Evolutionary conservation across 169 alveolate species (phyloP).

Genomic region (Plasmodium chabaudi): DNA sequence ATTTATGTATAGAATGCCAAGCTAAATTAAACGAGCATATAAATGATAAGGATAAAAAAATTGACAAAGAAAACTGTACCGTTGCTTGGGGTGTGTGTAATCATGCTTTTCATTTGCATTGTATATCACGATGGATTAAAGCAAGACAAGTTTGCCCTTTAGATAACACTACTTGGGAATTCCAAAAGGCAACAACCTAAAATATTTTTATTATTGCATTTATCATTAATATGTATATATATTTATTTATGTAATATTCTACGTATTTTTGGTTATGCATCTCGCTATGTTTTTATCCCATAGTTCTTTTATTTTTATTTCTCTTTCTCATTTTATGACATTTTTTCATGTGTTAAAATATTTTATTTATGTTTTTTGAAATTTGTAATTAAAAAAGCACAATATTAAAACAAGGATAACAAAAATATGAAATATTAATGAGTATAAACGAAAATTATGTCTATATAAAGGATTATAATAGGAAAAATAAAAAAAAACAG

Average conservation of each 20-base stretch:
- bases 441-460: background rate
- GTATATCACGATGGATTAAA: slow-evolving; percentile 98
- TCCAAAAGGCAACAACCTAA: slow-evolving; percentile 88
- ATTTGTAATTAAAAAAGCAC: background rate
- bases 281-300: background rate
- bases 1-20: slow-evolving; percentile 98
- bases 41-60: slow-evolving; percentile 71
- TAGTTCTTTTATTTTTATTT: background rate
- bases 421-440: background rate
- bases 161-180: slow-evolving; percentile 97
- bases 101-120: slow-evolving; percentile 99
- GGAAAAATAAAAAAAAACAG: no score
- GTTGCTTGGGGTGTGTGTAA: slow-evolving; percentile 99
- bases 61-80: slow-evolving; percentile 94
- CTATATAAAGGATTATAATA: background rate
- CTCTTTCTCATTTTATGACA: background rate
- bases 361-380: no score
- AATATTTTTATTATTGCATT: slow-evolving; percentile 6
- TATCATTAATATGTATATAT: background rate
- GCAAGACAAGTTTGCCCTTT: slow-evolving; percentile 98
- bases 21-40: slow-evolving; percentile 89
- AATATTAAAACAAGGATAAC: background rate
- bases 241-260: background rate
- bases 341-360: no score
- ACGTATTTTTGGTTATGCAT: background rate